Base-by-base conservation (phyloP, 2,329 filamentous ascomycete genomes). In the Daldinia eschscholtzii region DNA sequence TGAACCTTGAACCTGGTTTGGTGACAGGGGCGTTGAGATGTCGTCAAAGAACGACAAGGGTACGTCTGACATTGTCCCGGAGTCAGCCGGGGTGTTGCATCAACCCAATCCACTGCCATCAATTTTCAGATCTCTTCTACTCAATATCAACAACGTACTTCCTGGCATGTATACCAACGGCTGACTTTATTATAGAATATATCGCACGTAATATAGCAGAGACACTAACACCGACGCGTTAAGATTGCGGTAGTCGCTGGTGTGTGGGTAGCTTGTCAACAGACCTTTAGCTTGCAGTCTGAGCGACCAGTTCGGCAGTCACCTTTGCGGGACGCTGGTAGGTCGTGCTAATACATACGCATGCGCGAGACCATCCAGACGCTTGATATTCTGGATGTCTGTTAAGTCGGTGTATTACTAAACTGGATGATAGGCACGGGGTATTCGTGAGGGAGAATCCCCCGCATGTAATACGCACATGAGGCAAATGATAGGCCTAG, bases 1-100 rank as follows among this genome's bases (percentile, higher is more conserved):
- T 78, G 80, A 81, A 81, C 81, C 81, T 80, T 81, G 80, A 81
- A 81, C 80, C 81, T 80, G 81, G 80, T 79, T 79, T 74, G 76
- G 66, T 69, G 71, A 72, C 68, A 70, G 65, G 46, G 71, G 70
- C 76, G 69, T 76, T 76, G 72, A 76, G 73, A 78, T 79, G 77
- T 79, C 78, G 79, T 80, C 78, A 78, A 79, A 72, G 64, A 61
- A 63, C 41, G 70, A 70, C 74, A 50, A 63, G 74, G 73, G 71
- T 74, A 20, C 55, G 72, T 73, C 70, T 73, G 72, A 72, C 70
- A 73, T 71, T 73, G 63, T 72, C 64, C 70, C 67, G 70, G 71
- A 68, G 68, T 55, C 59, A 65, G 62, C 70, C 70, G 65, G 71
- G 71, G 70, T 68, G 58, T 71, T 68, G 59, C 66, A 72, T 68